Conservation (phyloP, 2,329 filamentous ascomycete genomes). For the Myriosclerotinia duriaeana region DNA sequence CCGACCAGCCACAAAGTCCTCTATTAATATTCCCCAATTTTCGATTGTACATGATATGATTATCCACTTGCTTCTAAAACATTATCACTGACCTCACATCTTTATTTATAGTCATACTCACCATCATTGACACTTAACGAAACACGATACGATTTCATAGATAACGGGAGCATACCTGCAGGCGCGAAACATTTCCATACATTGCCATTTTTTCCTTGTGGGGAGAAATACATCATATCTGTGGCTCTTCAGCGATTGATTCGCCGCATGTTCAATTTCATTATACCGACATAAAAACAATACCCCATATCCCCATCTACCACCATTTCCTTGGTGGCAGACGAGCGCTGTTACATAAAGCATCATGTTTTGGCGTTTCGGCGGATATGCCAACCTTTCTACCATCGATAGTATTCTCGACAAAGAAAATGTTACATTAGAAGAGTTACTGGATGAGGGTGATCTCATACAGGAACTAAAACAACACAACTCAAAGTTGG, state of each 20-base stretch:
- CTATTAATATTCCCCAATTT: slow-evolving; percentile 16
- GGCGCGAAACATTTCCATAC: slow-evolving; percentile 18
- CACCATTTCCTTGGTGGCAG: slow-evolving; percentile 34
- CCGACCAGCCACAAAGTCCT: slow-evolving; percentile 17
- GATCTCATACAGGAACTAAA: slow-evolving; percentile 97
- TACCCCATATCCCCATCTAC: slow-evolving; percentile 32
- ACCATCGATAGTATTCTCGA: slow-evolving; percentile 96
- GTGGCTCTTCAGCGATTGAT: slow-evolving; percentile 31
- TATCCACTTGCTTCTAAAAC: not conserved
- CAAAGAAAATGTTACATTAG: slow-evolving; percentile 88
- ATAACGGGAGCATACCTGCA: slow-evolving; percentile 18
- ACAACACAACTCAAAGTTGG: slow-evolving; percentile 95
- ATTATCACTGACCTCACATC: slow-evolving; percentile 24
- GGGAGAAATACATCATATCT: slow-evolving; percentile 28
- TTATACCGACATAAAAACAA: slow-evolving; percentile 29
- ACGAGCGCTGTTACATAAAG: slow-evolving; percentile 38
- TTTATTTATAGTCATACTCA: slow-evolving; percentile 27
- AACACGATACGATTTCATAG: slow-evolving; percentile 32
- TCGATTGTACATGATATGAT: slow-evolving; percentile 4
- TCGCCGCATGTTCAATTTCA: slow-evolving; percentile 40
- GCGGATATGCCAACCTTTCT: slow-evolving; percentile 96
- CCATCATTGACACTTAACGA: slow-evolving; percentile 28
- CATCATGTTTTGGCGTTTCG: slow-evolving; percentile 99
- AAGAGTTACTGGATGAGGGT: slow-evolving; percentile 93
- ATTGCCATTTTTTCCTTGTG: slow-evolving; percentile 25